These are phyloP conservation scores for Clausena lansium DNA, from an alignment of 345 rosid genomes.

Conservation along the genomic window DNA sequence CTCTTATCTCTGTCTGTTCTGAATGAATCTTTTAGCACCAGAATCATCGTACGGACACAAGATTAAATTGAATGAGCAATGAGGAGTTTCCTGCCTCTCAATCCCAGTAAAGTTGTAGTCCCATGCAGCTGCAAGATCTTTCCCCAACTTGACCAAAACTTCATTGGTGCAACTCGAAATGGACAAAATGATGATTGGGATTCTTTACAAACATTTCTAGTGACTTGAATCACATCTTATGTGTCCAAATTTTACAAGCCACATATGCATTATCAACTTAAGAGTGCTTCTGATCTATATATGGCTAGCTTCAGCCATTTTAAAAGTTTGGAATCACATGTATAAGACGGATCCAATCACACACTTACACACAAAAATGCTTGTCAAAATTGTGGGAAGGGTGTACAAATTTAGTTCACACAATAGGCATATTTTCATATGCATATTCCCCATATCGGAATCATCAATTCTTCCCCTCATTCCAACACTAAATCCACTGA, in stretches of 20 bases:
- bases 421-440: constrained; percentile 9
- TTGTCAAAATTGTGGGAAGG: constrained; percentile 10
- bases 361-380: constrained; percentile 8
- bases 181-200: background rate
- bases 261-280: constrained; percentile 32
- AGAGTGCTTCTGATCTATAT: constrained; percentile 1
- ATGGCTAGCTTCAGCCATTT: background rate
- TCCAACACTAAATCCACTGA: background rate
- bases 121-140: background rate
- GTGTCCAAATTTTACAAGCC: constrained; percentile 25
- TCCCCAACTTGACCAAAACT: background rate
- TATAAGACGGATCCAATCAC: background rate
- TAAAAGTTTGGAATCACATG: constrained; percentile 12
- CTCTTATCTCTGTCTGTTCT: constrained; percentile 23
- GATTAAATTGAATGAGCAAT: background rate
- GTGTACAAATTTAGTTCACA: constrained; percentile 27
- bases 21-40: constrained; percentile 14
- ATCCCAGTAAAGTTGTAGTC: background rate
- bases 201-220: no score
- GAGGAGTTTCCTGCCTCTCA: background rate
- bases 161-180: background rate
- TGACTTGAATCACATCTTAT: constrained; percentile 19
- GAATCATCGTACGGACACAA: background rate
- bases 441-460: constrained; percentile 15
- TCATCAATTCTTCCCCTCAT: background rate